Percentiles rank a stretch among this genome's conserved stretches.
Evolutionary conservation across 345 rosid species (phyloP).

Genomic region (Hibiscus tridactylites): DNA sequence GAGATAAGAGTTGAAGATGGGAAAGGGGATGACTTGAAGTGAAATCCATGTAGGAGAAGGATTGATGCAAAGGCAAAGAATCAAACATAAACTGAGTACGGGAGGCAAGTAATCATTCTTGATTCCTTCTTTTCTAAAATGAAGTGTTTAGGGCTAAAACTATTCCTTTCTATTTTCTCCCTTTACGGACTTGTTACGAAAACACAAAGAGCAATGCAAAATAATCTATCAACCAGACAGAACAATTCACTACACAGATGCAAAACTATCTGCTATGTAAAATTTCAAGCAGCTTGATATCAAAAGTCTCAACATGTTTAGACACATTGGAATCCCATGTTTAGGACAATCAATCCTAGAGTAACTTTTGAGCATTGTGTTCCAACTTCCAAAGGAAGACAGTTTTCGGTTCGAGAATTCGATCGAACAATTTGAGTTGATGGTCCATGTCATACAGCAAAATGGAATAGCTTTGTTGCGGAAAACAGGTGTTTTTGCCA

Average conservation of each 20-base stretch:
- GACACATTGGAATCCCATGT: too few species aligned
- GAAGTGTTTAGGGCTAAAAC: background rate
- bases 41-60: conserved; percentile 56
- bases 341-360: too few species aligned
- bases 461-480: too few species aligned
- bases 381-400: too few species aligned
- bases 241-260: background rate
- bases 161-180: background rate
- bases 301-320: too few species aligned
- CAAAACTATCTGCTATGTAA: too few species aligned
- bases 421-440: too few species aligned
- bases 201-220: background rate
- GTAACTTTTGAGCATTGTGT: too few species aligned
- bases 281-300: too few species aligned
- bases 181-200: background rate
- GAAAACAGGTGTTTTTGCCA: too few species aligned
- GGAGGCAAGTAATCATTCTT: conserved; percentile 58
- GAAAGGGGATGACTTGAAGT: conserved; percentile 55
- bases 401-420: too few species aligned
- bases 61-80: conserved; percentile 57
- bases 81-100: conserved; percentile 37
- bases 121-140: conserved; percentile 2
- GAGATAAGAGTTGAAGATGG: conserved; percentile 18
- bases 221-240: background rate
- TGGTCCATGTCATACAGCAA: too few species aligned